Evolutionary conservation across 148 eudicot genomes (phyloP), one percentile per base, ranked within the genome.

Genomic region (Heliosperma pusillum): DNA sequence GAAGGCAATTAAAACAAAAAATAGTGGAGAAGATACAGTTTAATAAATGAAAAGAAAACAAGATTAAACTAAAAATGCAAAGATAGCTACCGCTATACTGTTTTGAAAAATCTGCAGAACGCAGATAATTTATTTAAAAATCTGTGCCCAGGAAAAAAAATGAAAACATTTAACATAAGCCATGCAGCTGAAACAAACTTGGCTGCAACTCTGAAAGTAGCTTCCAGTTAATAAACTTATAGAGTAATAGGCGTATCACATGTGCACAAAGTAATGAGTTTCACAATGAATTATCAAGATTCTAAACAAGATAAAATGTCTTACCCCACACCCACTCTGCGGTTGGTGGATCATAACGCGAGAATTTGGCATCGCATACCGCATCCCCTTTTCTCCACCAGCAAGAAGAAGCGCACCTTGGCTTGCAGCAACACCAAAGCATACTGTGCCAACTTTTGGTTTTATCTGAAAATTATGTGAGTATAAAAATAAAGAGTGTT

Each of bases 301-400:
- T 10, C n/a, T 33, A 33, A 4, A 58, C 22, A 47, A 78, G 80
- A 57, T 40, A 61, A 30, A 21, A 76, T 58, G 16, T 30, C 87
- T 59, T 91, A 93, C 98, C 93, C 89, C 97, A 66, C 85, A 77
- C 59, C 87, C 89, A 88, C 93, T 85, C 78, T 86, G 93, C 0
- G 98, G 97, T 75, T 91, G 98, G 76, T 93, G 95, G 73, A 93
- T 91, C 98, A 91, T 93, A 64, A 93, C 80, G 47, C 97, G 97
- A 40, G 97, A 74, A 85, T 93, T 93, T 82, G 98, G 98, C 98
- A 93, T 93, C 15, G 98, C 81, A 78, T 89, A 93, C 26, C 98
- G 90, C 98, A 93, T 93, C 36, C 98, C 98, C 85, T 91, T 93
- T 71, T 93, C 93, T 78, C 98, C 98, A 81, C 97, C 97, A 71